Percentiles rank a stretch among this genome's conserved stretches.
Evolutionary conservation across 176 grass and related monocot species (phyloP).

Genomic region (Musa troglodytarum): DNA sequence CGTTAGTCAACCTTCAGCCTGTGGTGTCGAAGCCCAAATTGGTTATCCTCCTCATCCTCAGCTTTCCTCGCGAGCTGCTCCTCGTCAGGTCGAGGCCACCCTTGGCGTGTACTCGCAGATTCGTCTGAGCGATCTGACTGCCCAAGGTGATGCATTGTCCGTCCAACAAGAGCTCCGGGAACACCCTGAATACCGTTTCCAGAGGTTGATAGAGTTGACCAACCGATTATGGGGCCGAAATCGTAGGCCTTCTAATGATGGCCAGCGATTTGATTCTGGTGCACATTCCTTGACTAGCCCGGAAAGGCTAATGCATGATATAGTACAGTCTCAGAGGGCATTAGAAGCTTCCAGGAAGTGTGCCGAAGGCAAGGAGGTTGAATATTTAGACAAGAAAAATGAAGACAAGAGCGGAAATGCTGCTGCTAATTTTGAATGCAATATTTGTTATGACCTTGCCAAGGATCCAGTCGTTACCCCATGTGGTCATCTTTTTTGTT

Average conservation of each 20-base stretch:
- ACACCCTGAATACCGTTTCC: constrained; percentile 4
- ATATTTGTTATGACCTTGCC: constrained; percentile 68
- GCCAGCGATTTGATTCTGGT: not conserved
- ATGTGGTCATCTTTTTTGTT: constrained; percentile 90
- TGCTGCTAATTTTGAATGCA: constrained; percentile 61
- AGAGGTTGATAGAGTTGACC: constrained; percentile 6
- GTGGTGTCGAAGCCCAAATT: not conserved
- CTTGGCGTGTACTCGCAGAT: not conserved
- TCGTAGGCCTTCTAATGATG: not conserved
- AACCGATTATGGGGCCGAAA: not conserved
- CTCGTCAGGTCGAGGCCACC: not conserved
- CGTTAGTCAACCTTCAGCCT: not conserved
- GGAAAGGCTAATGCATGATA: constrained; percentile 23
- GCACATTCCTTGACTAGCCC: constrained; percentile 5
- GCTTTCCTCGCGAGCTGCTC: not conserved
- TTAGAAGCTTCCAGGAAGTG: constrained; percentile 39
- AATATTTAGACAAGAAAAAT: constrained; percentile 28
- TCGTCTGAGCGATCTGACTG: not conserved
- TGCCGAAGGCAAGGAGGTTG: constrained; percentile 30
- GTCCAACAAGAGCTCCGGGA: constrained; percentile 8
- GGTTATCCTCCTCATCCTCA: not conserved
- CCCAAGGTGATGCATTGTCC: not conserved
- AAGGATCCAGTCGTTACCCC: constrained; percentile 69
- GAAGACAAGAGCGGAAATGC: constrained; percentile 27
- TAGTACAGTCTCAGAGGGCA: constrained; percentile 36